Conservation (phyloP, 192 early-diverging fungal genomes). For the Ramicandelaber brevisporus region DNA sequence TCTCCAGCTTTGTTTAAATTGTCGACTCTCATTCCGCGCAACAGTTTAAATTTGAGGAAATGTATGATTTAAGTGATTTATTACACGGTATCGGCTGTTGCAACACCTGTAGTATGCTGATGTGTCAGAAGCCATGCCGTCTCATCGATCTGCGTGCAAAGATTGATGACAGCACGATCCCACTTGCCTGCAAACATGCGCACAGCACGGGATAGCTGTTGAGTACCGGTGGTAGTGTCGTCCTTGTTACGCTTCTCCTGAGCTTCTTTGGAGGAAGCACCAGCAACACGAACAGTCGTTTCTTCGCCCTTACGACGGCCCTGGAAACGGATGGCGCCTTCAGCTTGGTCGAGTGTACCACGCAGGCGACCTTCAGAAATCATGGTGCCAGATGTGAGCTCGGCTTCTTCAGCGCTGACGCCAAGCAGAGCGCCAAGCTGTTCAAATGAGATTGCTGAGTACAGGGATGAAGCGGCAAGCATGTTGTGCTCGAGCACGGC, state of each 20-base stretch:
- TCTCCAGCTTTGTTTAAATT: no score
- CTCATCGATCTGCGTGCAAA: constrained; percentile 16
- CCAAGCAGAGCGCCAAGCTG: constrained; percentile 57
- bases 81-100: no score
- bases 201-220: constrained; percentile 13
- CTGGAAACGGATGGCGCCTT: constrained; percentile 61
- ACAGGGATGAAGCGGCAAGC: constrained; percentile 66
- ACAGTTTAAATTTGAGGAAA: no score
- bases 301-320: constrained; percentile 15
- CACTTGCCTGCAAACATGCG: constrained; percentile 11
- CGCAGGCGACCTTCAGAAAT: constrained; percentile 71
- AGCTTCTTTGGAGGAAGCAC: no score
- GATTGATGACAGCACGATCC: constrained; percentile 11
- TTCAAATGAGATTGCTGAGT: constrained; percentile 75
- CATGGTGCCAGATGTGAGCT: constrained; percentile 64
- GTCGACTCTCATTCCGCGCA: no score
- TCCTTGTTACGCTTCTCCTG: constrained; percentile 9
- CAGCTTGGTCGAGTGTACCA: constrained; percentile 82
- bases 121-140: no score
- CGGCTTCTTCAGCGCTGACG: constrained; percentile 56
- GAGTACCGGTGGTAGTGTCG: constrained; percentile 5
- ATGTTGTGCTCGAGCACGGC: constrained; percentile 93
- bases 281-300: no score
- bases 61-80: no score
- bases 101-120: no score